Base-by-base conservation (phyloP, 208 protist species). In the Leishmania braziliensis region DNA sequence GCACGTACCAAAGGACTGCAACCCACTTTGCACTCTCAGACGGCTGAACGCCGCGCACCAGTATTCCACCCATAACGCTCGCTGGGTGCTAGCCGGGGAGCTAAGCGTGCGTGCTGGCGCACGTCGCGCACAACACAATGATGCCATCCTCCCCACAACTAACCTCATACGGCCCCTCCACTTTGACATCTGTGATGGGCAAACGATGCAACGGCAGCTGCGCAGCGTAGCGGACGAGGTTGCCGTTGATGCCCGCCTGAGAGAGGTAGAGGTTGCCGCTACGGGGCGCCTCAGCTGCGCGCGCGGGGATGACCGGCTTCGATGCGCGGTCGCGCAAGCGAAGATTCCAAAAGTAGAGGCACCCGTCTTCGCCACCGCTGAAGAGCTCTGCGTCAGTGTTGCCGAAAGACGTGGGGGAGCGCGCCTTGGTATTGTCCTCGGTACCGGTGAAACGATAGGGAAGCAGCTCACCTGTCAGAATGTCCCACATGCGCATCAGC, bases 401-500 rank as follows among this genome's bases (percentile, higher is more conserved):
- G 39, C 91, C 90, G 84, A 97, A 97, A 12, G 86, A 78, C 3
- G 91, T 84, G 46, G 88, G 87, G 14, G 83, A 81, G 77, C 86
- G 79, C 23, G 85, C 82, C 60, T 89, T 86, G 5, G 86, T 93
- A 81, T 92, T 91, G 79, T 90, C 91, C 75, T 95, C 91, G 29
- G 89, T 77, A 6, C 91, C 91, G 16, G 82, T 86, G 73, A 94
- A 92, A 29, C 89, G 88, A 39, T 88, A 84, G 0, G 91, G 84
- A n/a, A 93, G 79, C 63, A 92, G 65, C 60, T 89, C 80, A 20
- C 91, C 94, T 1, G 91, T 93, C 8, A 97, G 65, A 0, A 91
- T 70, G 69, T 96, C 90, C 92, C 93, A 97, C 70, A 97, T 78
- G 20, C 92, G 91, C 74, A 97, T 82, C 36, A 84, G 86, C 8